These are phyloP conservation scores for Colletotrichum lindemuthianum DNA, from an alignment of 2,329 filamentous ascomycete species.

Conservation along the genomic window DNA sequence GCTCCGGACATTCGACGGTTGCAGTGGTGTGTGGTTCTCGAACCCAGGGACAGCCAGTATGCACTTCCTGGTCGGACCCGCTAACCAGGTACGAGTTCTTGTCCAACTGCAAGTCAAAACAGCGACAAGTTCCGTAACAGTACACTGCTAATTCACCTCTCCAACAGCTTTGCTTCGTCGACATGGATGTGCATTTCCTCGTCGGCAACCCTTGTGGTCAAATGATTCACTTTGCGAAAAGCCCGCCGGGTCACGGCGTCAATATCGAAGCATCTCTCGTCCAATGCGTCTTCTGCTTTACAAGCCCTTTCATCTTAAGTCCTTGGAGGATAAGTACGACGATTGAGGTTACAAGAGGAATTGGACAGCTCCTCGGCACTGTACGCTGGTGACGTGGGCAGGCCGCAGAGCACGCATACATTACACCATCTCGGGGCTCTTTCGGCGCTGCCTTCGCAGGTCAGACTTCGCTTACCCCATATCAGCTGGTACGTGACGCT, in stretches of 20 bases:
- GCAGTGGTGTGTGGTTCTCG: background rate
- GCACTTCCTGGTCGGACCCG: conserved; percentile 9
- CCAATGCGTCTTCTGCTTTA: background rate
- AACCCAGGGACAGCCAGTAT: no score
- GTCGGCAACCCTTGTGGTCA: conserved; percentile 1
- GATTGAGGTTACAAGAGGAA: background rate
- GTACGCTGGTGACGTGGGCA: background rate
- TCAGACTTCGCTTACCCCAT: conserved; percentile 16
- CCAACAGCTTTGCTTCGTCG: conserved; percentile 1
- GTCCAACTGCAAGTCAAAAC: conserved; percentile 3
- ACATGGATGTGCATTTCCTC: conserved; percentile 10
- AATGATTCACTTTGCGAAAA: background rate
- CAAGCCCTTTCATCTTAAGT: no score
- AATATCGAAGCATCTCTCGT: background rate
- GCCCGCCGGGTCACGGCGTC: background rate
- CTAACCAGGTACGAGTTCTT: conserved; percentile 20
- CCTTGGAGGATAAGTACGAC: background rate
- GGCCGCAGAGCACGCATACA: background rate
- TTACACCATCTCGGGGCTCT: background rate
- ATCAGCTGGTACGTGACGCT: conserved; percentile 10
- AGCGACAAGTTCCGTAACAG: no score
- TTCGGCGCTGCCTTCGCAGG: conserved; percentile 13
- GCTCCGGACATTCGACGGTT: conserved; percentile 8
- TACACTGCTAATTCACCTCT: background rate
- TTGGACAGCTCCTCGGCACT: conserved; percentile 16